These are phyloP conservation scores for Corylus americana DNA, from an alignment of 306 rosid species.

Conservation along the genomic window DNA sequence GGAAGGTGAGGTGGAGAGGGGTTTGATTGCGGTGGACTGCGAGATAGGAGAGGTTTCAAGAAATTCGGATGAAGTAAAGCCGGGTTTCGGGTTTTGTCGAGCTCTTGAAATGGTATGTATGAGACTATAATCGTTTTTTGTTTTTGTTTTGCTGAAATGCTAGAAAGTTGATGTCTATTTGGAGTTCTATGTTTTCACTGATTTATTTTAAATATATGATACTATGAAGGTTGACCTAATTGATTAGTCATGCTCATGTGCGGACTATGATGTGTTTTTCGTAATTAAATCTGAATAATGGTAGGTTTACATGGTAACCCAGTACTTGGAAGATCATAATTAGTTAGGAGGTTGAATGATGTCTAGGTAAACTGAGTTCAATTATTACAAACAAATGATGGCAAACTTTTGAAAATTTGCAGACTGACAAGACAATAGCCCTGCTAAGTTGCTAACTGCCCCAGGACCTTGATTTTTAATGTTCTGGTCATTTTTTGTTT, in stretches of 20 bases:
- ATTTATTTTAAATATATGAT: not conserved
- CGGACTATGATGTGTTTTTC: not conserved
- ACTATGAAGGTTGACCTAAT: not conserved
- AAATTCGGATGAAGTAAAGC: conserved; percentile 35
- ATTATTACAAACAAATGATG: not conserved
- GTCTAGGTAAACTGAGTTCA: not conserved
- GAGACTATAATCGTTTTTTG: not conserved
- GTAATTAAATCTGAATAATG: not conserved
- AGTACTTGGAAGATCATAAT: not conserved
- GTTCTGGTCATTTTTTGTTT: not conserved
- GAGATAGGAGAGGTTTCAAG: conserved; percentile 30
- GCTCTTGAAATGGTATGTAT: conserved; percentile 56
- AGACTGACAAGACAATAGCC: not conserved
- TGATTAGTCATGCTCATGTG: not conserved
- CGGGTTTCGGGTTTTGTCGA: conserved; percentile 37
- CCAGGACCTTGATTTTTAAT: not conserved
- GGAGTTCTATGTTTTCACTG: not conserved
- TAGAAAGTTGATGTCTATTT: not conserved
- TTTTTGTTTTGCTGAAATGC: not conserved
- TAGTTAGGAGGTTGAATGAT: not conserved
- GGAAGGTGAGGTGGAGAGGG: conserved; percentile 48
- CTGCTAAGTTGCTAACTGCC: not conserved
- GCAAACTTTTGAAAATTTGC: not conserved
- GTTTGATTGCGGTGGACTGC: conserved; percentile 16
- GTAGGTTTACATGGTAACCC: not conserved